Evolutionary conservation across 2,329 filamentous ascomycete species (phyloP).

Genomic region (Dactylonectria estremocensis): DNA sequence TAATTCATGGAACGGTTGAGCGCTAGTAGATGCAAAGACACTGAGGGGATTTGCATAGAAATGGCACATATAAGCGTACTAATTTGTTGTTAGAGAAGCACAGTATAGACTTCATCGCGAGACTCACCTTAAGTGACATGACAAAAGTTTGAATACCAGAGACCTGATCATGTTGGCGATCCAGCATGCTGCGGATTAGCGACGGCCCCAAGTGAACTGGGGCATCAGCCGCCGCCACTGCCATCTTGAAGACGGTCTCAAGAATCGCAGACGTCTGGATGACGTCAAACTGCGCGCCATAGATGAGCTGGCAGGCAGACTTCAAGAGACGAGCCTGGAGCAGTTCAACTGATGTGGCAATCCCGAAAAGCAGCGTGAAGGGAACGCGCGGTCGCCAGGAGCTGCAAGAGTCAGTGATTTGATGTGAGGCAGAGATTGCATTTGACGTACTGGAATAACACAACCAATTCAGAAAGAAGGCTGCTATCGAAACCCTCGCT

Average conservation of each 20-base stretch:
- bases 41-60: slow-evolving; percentile 86
- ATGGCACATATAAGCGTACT: slow-evolving; percentile 90
- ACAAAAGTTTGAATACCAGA: slow-evolving; percentile 82
- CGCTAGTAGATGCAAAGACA: slow-evolving; percentile 65
- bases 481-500: slow-evolving; percentile 85
- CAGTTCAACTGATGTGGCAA: slow-evolving; percentile 86
- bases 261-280: slow-evolving; percentile 80
- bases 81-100: slow-evolving; percentile 36
- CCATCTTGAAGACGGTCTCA: slow-evolving; percentile 78
- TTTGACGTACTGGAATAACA: slow-evolving; percentile 73
- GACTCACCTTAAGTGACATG: slow-evolving; percentile 75
- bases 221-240: slow-evolving; percentile 71
- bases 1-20: slow-evolving; percentile 54
- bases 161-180: slow-evolving; percentile 83
- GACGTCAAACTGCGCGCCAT: slow-evolving; percentile 83
- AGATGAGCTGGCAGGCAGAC: slow-evolving; percentile 75
- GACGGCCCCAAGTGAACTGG: slow-evolving; percentile 75
- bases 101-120: neutral
- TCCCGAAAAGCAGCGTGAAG: slow-evolving; percentile 83
- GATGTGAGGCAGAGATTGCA: neutral
- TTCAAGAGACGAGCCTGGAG: slow-evolving; percentile 82
- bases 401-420: slow-evolving; percentile 53
- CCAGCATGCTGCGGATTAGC: slow-evolving; percentile 75
- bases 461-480: slow-evolving; percentile 80
- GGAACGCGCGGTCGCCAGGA: slow-evolving; percentile 83